Conservation (phyloP, 2,329 filamentous ascomycete species). For the Coniochaeta sp. region DNA sequence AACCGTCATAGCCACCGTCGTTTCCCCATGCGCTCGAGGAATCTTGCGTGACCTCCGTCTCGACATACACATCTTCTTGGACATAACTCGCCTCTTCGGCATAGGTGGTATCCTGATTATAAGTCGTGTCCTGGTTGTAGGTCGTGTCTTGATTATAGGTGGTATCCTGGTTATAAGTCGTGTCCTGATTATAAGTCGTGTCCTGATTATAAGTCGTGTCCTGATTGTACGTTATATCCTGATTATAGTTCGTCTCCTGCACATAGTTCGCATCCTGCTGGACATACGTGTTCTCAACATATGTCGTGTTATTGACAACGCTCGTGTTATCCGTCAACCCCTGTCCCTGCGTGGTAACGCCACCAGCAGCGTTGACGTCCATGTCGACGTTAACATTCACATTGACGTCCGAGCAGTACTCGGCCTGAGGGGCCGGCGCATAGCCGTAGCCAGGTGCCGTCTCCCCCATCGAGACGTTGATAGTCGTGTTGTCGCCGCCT, state of each 20-base stretch:
- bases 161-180: not conserved
- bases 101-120: not conserved
- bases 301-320: not conserved
- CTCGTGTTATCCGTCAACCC: not conserved
- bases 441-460: not conserved
- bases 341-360: not conserved
- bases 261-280: not conserved
- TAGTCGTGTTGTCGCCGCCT: not conserved
- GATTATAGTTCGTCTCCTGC: not conserved
- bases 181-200: not conserved
- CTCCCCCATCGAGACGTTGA: not conserved
- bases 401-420: not conserved
- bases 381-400: not conserved
- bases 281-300: slow-evolving; percentile 1
- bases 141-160: not conserved
- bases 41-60: not conserved
- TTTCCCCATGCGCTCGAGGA: slow-evolving; percentile 6
- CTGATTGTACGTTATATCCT: not conserved
- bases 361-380: not conserved
- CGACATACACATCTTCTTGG: not conserved
- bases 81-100: not conserved
- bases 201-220: not conserved
- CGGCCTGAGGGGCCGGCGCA: not conserved
- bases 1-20: slow-evolving; percentile 13
- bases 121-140: not conserved